Evolutionary conservation across 1,139 yeast genomes (phyloP).

Genomic region (Wickerhamiella infanticola): DNA sequence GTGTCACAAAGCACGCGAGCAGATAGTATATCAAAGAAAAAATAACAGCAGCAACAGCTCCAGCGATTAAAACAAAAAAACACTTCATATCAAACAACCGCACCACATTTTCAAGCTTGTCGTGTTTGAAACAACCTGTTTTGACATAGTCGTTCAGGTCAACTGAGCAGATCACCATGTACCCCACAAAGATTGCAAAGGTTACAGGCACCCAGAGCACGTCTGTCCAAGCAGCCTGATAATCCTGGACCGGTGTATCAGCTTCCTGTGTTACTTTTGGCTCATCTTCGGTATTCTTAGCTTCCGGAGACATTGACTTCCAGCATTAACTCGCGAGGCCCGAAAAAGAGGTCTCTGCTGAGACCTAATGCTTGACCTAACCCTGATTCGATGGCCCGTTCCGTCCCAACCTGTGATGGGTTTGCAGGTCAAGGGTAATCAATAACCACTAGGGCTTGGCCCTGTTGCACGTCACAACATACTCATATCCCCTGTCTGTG

Average conservation of each 20-base stretch:
- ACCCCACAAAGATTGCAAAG: conserved; percentile 46
- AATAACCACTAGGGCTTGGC: neutral
- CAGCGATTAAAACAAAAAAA: conserved; percentile 54
- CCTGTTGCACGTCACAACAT: neutral
- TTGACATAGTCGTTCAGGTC: conserved; percentile 47
- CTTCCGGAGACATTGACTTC: too few species aligned
- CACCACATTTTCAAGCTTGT: conserved; percentile 42
- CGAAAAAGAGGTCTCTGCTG: too few species aligned
- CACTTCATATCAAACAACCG: conserved; percentile 51
- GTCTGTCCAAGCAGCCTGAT: conserved; percentile 36
- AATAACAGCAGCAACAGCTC: conserved; percentile 45
- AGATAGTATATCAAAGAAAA: conserved; percentile 41
- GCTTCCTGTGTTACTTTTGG: too few species aligned
- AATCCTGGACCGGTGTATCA: too few species aligned
- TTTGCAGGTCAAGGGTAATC: too few species aligned
- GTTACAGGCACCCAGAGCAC: conserved; percentile 40
- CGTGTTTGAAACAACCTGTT: conserved; percentile 43
- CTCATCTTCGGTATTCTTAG: too few species aligned
- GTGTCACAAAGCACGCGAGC: conserved; percentile 50
- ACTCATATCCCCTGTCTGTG: conserved; percentile 1
- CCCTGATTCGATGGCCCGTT: too few species aligned
- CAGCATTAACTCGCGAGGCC: too few species aligned
- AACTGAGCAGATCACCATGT: conserved; percentile 54
- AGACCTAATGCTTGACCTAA: too few species aligned
- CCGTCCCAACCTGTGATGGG: too few species aligned